Evolutionary conservation across 352 stramenopile genomes (phyloP), one percentile per base, ranked within the genome.

Genomic region (Aphanomyces stellatus): DNA sequence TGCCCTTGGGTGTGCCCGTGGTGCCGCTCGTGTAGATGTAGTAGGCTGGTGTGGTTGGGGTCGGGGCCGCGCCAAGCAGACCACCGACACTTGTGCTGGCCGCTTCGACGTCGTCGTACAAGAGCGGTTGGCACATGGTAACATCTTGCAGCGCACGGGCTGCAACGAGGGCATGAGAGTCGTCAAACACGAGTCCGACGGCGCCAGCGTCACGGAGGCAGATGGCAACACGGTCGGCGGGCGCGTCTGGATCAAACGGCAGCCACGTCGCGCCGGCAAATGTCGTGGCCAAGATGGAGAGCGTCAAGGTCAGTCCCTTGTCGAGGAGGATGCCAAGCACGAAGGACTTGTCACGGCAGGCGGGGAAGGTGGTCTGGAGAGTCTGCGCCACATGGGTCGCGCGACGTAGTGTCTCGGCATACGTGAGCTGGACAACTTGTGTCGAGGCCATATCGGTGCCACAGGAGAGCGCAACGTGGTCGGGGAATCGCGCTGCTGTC

Each of bases 261-360:
- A 64, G 56, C 56, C 56, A 64, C 27, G 56, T 64, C 19, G 56
- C 56, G 15, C 56, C 56, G 5, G 56, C 56, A 24, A 64, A 64
- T 5, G 56, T 64, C 33, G 56, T 64, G 4, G 37, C 30, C n/a
- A 64, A 30, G 41, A 64, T 64, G 5, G 56, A 24, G 10, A 64
- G 27, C 27, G 56, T 64, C n/a, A 64, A 35, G 19, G 53, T 30
- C 8, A 64, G 3, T 10, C 56, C 51, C 30, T 64, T 64, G 56
- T 64, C 35, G 11, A 64, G 35, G 25, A 30, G 41, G 41, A 64
- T 30, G 24, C 56, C 56, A 53, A 64, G 10, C 5, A 64, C 56
- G 25, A 33, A 64, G 25, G 56, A 13, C 41, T 46, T n/a, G n/a
- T n/a, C n/a, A n/a, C n/a, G n/a, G n/a, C n/a, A n/a, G n/a, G n/a